These are phyloP conservation scores for Gentiana dahurica DNA, from an alignment of 257 asterid genomes.

Conservation along the genomic window DNA sequence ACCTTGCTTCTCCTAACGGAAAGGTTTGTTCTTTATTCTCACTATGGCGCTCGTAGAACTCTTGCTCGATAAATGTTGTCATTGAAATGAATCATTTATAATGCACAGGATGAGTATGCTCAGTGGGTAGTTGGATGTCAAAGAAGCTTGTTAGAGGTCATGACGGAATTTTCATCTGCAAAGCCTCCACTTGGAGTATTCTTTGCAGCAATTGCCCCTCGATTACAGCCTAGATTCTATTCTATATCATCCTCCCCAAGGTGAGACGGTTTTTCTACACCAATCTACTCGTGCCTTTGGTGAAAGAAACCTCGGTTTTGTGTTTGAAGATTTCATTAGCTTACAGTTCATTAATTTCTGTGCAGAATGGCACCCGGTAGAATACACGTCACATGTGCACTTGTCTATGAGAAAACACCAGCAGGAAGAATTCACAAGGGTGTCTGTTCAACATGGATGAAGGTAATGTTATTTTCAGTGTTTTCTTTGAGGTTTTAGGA, in stretches of 20 bases:
- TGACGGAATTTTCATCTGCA: constrained; percentile 88
- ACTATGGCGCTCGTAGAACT: not conserved
- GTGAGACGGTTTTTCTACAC: constrained; percentile 25
- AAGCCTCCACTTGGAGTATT: constrained; percentile 92
- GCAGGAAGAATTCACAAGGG: constrained; percentile 92
- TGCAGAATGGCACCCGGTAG: constrained; percentile 65
- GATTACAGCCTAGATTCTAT: constrained; percentile 90
- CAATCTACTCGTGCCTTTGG: not conserved
- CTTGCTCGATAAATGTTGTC: constrained; percentile 6
- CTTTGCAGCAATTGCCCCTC: constrained; percentile 92
- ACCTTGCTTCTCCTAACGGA: constrained; percentile 94
- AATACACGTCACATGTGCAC: constrained; percentile 90
- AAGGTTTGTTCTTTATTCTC: constrained; percentile 47
- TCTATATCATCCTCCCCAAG: constrained; percentile 94
- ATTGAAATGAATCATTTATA: constrained; percentile 2
- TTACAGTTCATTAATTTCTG: constrained; percentile 7
- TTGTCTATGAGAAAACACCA: constrained; percentile 81
- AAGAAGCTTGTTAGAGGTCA: constrained; percentile 89
- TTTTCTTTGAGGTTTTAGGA: not conserved
- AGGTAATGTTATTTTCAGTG: constrained; percentile 34
- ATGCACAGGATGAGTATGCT: constrained; percentile 81
- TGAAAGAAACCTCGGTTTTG: not conserved
- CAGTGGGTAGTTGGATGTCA: constrained; percentile 67
- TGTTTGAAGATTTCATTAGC: not conserved
- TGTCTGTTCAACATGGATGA: constrained; percentile 98